Evolutionary conservation across 2,329 filamentous ascomycete genomes (phyloP).

Genomic region (Talaromyces sp.): DNA sequence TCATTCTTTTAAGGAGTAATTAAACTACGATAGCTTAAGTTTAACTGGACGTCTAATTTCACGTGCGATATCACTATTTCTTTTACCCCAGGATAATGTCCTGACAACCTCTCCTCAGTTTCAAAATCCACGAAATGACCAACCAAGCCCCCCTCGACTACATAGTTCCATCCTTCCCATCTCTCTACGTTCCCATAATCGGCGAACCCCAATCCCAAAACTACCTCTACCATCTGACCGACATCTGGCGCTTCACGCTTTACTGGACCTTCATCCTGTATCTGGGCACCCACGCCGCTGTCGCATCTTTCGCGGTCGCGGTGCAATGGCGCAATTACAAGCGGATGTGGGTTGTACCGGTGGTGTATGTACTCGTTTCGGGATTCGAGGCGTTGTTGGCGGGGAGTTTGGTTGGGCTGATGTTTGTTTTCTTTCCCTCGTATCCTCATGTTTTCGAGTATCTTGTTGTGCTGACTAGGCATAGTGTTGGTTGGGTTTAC

Average conservation of each 20-base stretch:
- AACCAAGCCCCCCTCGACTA: constrained; percentile 56
- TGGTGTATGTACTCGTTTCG: constrained; percentile 68
- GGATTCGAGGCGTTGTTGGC: constrained; percentile 74
- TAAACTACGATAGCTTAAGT: background rate
- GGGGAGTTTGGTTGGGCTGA: constrained; percentile 73
- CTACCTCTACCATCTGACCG: constrained; percentile 69
- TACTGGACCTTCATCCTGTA: constrained; percentile 83
- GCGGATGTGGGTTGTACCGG: constrained; percentile 65
- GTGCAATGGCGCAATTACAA: constrained; percentile 58
- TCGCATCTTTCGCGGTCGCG: constrained; percentile 66
- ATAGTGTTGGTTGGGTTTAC: constrained; percentile 74
- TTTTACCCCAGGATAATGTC: too few species aligned
- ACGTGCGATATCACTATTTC: background rate
- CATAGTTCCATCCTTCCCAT: constrained; percentile 69
- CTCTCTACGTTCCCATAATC: constrained; percentile 71
- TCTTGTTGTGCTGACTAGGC: background rate
- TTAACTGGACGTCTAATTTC: background rate
- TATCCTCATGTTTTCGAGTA: background rate
- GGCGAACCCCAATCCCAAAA: constrained; percentile 54
- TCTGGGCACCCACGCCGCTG: constrained; percentile 68
- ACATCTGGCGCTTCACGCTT: constrained; percentile 85
- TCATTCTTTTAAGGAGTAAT: background rate
- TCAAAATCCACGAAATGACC: too few species aligned
- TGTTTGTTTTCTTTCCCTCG: constrained; percentile 55
- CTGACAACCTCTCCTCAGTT: too few species aligned